Evolutionary conservation across 2,329 filamentous ascomycete genomes (phyloP).

Genomic region (Akanthomyces muscarius): DNA sequence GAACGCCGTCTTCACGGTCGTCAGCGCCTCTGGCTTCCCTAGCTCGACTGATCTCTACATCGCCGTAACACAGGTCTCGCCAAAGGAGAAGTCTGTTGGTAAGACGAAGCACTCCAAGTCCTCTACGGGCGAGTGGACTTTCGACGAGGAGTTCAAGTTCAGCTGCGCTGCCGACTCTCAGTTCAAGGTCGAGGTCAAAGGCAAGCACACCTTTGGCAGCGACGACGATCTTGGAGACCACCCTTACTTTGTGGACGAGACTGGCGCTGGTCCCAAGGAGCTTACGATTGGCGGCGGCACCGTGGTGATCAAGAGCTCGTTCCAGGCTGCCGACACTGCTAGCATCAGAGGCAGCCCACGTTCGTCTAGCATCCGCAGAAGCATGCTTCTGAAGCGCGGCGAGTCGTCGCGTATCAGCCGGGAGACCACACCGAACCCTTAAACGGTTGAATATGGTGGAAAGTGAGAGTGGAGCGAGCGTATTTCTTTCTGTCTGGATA

Average conservation of each 20-base stretch:
- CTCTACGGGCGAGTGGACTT: slow-evolving; percentile 59
- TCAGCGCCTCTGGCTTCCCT: slow-evolving; percentile 76
- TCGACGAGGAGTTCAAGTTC: slow-evolving; percentile 75
- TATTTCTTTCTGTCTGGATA: slow-evolving; percentile 16
- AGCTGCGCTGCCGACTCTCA: slow-evolving; percentile 75
- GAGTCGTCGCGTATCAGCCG: slow-evolving; percentile 38
- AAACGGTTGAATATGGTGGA: slow-evolving; percentile 3
- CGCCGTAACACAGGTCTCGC: slow-evolving; percentile 60
- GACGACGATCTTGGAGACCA: slow-evolving; percentile 82
- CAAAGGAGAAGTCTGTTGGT: slow-evolving; percentile 74
- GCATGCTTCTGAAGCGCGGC: slow-evolving; percentile 51
- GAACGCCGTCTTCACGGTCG: slow-evolving; percentile 72
- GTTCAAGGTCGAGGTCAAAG: slow-evolving; percentile 82
- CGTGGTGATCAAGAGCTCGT: slow-evolving; percentile 71
- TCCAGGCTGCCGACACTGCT: slow-evolving; percentile 49
- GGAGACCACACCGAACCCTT: slow-evolving; percentile 40
- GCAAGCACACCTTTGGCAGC: slow-evolving; percentile 78
- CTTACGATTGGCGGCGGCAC: slow-evolving; percentile 69
- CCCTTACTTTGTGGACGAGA: slow-evolving; percentile 89
- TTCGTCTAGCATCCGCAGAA: slow-evolving; percentile 43
- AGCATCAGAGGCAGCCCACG: slow-evolving; percentile 43
- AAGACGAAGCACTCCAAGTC: slow-evolving; percentile 92
- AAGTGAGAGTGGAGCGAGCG: neutral
- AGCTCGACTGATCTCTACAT: slow-evolving; percentile 75
- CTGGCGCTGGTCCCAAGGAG: slow-evolving; percentile 65